Conservation (phyloP, 352 stramenopile species). For the Elongisporangium prolatum region DNA sequence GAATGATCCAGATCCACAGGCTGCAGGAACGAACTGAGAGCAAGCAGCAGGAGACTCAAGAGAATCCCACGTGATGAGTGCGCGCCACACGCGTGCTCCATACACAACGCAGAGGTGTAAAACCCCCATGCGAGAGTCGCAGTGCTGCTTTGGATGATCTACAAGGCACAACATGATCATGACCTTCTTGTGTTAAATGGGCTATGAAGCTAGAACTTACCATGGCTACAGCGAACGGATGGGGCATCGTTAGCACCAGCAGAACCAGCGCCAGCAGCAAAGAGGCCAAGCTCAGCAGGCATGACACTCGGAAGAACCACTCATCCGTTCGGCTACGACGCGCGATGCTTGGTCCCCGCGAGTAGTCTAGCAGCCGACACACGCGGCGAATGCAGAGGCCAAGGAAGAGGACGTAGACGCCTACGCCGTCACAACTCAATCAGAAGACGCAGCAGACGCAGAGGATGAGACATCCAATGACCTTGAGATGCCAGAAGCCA, state of each 20-base stretch:
- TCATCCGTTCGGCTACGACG: slow-evolving; percentile 4
- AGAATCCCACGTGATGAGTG: background rate
- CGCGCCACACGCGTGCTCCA: slow-evolving; percentile 5
- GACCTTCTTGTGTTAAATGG: background rate
- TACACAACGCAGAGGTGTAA: slow-evolving; percentile 9
- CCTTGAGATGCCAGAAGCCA: slow-evolving; percentile 26
- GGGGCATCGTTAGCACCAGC: slow-evolving; percentile 14
- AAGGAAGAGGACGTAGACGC: slow-evolving; percentile 28
- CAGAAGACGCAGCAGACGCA: background rate
- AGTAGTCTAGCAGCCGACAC: slow-evolving; percentile 15
- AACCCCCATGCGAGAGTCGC: slow-evolving; percentile 12
- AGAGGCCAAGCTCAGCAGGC: slow-evolving; percentile 18
- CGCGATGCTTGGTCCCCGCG: background rate
- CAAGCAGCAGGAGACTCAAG: slow-evolving; percentile 7
- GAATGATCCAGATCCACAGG: background rate
- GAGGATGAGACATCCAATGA: background rate
- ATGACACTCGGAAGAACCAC: slow-evolving; percentile 23
- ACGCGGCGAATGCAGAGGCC: slow-evolving; percentile 35
- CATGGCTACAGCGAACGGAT: slow-evolving; percentile 29
- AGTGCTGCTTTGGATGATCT: slow-evolving; percentile 13
- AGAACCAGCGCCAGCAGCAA: slow-evolving; percentile 17
- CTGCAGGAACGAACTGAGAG: background rate
- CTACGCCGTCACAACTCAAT: slow-evolving; percentile 7
- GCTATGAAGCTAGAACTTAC: slow-evolving; percentile 8
- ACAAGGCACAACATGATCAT: background rate